phyloP scores from a whole-genome alignment of 177 flowering plant genomes.

The Vitis hybrid region DNA sequence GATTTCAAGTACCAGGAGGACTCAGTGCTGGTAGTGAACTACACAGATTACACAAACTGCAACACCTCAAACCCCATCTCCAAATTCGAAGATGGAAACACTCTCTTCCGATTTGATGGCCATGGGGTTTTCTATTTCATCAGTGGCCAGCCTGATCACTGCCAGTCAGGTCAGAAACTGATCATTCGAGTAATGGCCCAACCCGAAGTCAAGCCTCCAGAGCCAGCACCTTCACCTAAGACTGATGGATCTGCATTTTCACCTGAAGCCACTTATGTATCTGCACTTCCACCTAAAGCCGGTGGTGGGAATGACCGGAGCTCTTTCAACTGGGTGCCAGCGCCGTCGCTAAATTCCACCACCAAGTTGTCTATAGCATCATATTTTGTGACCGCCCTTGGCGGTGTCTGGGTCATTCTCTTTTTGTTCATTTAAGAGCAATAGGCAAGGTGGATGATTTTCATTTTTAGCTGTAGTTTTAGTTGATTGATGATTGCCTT shows the following conservation, averaged over 20 bases:
- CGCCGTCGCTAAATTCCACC: slow-evolving; percentile 24
- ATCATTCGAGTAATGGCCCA: slow-evolving; percentile 54
- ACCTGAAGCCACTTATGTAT: slow-evolving; percentile 9
- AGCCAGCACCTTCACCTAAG: no score
- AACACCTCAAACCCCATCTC: slow-evolving; percentile 19
- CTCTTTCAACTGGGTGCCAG: slow-evolving; percentile 14
- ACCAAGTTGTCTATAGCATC: slow-evolving; percentile 26
- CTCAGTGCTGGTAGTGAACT: slow-evolving; percentile 58
- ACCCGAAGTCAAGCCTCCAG: slow-evolving; percentile 3
- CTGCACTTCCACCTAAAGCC: background rate
- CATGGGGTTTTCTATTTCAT: slow-evolving; percentile 64
- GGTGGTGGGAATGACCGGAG: slow-evolving; percentile 5
- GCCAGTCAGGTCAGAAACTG: slow-evolving; percentile 50
- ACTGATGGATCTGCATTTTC: no score
- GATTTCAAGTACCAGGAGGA: slow-evolving; percentile 64
- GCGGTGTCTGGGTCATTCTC: slow-evolving; percentile 28
- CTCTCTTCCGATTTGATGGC: slow-evolving; percentile 33
- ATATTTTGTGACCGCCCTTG: slow-evolving; percentile 31
- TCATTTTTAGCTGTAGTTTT: background rate
- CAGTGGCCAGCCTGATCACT: slow-evolving; percentile 30
- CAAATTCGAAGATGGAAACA: slow-evolving; percentile 43
- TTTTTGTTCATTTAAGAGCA: slow-evolving; percentile 27
- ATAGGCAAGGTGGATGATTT: background rate
- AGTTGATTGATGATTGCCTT: background rate
- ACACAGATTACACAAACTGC: slow-evolving; percentile 42